A percentile compares a stretch with the other conserved stretches of the same genome.
phyloP scores from a whole-genome alignment of 345 rosid genomes.

The Aquilaria malaccensis region DNA sequence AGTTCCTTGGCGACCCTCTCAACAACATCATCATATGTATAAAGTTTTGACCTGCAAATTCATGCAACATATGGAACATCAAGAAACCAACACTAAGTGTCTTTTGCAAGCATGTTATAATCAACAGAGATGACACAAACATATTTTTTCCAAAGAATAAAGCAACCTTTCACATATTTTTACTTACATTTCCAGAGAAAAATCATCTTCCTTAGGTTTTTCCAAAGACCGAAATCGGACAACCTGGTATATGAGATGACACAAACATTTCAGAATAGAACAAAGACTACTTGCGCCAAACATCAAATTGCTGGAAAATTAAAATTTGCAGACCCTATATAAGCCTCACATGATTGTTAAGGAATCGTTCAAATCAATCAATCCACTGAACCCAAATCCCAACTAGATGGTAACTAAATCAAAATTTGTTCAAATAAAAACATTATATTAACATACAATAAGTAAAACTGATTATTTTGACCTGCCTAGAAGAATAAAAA shows the following conservation, averaged over 20 bases:
- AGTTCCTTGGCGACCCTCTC: constrained; percentile 58
- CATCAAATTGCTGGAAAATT: background rate
- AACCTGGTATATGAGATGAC: constrained; percentile 32
- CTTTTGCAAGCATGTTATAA: background rate
- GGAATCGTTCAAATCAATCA: no score
- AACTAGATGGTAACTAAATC: no score
- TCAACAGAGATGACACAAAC: background rate
- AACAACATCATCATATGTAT: constrained; percentile 91
- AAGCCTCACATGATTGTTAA: no score
- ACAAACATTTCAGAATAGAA: background rate
- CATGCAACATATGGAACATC: constrained; percentile 8
- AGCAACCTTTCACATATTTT: constrained; percentile 5
- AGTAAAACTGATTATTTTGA: no score
- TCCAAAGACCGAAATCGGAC: constrained; percentile 87
- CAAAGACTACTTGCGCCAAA: background rate
- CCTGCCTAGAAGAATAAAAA: no score
- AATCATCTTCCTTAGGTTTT: constrained; percentile 85
- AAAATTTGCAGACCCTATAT: background rate
- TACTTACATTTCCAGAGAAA: constrained; percentile 87
- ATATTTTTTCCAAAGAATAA: background rate
- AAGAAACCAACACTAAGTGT: background rate
- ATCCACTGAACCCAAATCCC: no score
- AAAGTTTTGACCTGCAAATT: constrained; percentile 69
- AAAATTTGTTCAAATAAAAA: no score
- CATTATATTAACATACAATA: no score